phyloP scores from a whole-genome alignment of 345 rosid genomes.

The Camelina hispida region DNA sequence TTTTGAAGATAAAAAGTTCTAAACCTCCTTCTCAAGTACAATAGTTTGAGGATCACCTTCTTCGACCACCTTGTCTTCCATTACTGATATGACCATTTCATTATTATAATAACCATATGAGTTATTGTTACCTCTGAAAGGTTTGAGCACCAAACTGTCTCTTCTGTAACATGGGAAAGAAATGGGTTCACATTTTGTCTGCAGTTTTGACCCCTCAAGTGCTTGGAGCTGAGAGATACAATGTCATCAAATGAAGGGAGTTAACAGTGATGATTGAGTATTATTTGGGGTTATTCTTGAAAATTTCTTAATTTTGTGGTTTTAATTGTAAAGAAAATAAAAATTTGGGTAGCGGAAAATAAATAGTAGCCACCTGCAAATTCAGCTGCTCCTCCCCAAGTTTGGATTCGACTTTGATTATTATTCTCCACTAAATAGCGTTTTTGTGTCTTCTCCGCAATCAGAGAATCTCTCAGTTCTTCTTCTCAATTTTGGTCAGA shows the following conservation, averaged over 20 bases:
- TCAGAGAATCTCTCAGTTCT: constrained; percentile 35
- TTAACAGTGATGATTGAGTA: too few species aligned
- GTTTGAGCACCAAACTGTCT: not conserved
- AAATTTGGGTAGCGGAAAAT: not conserved
- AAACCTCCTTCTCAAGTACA: not conserved
- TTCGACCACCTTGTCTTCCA: not conserved
- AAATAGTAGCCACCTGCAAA: not conserved
- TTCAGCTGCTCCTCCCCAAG: constrained; percentile 6
- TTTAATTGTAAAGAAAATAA: not conserved
- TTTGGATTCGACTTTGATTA: not conserved
- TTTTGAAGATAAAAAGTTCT: not conserved
- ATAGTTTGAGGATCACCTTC: not conserved
- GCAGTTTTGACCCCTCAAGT: not conserved
- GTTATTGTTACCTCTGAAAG: too few species aligned
- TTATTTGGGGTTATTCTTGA: not conserved
- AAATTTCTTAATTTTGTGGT: not conserved
- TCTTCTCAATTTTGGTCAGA: constrained; percentile 38
- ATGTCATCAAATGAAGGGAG: not conserved
- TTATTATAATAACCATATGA: not conserved
- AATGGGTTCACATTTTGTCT: not conserved
- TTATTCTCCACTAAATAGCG: constrained; percentile 9
- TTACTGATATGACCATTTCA: not conserved
- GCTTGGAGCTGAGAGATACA: not conserved
- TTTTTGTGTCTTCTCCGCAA: constrained; percentile 36
- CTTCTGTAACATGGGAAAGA: not conserved